Evolutionary conservation across 345 rosid species (phyloP).

Genomic region (Bruguiera parviflora): DNA sequence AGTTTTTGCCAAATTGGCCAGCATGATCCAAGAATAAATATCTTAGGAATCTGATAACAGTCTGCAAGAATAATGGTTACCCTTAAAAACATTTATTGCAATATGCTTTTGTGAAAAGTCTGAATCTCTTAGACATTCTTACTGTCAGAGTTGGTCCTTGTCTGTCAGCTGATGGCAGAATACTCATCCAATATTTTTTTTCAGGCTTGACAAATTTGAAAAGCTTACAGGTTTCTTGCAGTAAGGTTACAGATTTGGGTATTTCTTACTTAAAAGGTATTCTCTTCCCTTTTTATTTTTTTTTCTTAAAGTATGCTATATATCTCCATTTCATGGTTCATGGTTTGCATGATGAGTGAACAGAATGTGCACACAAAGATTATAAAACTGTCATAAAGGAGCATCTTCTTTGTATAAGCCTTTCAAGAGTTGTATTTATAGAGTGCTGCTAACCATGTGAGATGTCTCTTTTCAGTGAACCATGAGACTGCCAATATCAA

Average conservation of each 20-base stretch:
- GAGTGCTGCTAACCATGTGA: background rate
- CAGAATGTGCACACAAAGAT: background rate
- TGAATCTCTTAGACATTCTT: background rate
- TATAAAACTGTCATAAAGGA: background rate
- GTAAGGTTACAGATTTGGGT: constrained; percentile 74
- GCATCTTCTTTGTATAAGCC: background rate
- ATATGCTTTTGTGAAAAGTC: background rate
- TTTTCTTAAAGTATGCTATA: background rate
- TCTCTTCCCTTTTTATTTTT: background rate
- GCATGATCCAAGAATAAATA: background rate
- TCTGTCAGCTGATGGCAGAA: too few species aligned
- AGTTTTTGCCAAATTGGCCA: background rate
- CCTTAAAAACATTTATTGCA: background rate
- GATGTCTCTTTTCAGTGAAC: background rate
- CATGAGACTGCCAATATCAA: background rate
- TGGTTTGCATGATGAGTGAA: background rate
- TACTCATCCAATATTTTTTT: constrained; percentile 17
- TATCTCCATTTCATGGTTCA: background rate
- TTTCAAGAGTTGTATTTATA: background rate
- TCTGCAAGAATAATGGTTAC: too few species aligned
- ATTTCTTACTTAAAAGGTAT: constrained; percentile 72
- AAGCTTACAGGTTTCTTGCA: constrained; percentile 65
- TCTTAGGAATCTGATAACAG: background rate
- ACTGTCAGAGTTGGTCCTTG: too few species aligned
- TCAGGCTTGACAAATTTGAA: constrained; percentile 68